Evolutionary conservation across 108 stramenopile genomes (phyloP).

Genomic region (Aurantiochytrium sp.): DNA sequence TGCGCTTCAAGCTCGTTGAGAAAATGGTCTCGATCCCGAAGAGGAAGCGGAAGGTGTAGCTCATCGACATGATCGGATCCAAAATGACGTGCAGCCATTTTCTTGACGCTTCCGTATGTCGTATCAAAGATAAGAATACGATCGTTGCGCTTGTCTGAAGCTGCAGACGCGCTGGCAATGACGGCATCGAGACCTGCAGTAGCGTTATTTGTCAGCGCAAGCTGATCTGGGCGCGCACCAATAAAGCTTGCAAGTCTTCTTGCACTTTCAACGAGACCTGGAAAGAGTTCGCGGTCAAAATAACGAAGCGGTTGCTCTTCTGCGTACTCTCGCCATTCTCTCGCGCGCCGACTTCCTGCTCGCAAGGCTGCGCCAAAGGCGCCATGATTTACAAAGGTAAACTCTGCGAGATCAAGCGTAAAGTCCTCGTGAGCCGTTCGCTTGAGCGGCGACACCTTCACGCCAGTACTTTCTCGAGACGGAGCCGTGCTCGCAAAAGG

Average conservation of each 20-base stretch:
- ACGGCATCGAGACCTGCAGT: constrained; percentile 16
- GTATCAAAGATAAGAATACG: neutral
- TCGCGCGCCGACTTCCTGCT: neutral
- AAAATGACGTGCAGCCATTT: neutral
- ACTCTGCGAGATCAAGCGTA: neutral
- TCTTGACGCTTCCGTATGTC: constrained; percentile 20
- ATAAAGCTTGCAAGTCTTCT: neutral
- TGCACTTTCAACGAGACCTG: neutral
- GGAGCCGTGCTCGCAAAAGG: neutral
- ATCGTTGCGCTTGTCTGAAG: neutral
- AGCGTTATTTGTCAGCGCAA: constrained; percentile 12
- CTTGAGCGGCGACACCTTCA: no score
- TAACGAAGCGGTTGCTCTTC: constrained; percentile 20
- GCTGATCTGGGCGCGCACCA: neutral
- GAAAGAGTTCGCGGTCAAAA: constrained; percentile 16
- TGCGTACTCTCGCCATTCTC: neutral
- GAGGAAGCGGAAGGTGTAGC: neutral
- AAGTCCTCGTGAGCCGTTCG: neutral
- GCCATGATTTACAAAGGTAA: constrained; percentile 24
- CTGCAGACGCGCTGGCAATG: neutral
- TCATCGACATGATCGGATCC: neutral
- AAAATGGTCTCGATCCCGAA: neutral
- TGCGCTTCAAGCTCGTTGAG: neutral
- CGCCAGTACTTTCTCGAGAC: neutral
- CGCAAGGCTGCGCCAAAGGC: constrained; percentile 16